These are phyloP conservation scores for Fomitopsis schrenkii DNA, from an alignment of 1,284 basidiomycete genomes.

Conservation along the genomic window DNA sequence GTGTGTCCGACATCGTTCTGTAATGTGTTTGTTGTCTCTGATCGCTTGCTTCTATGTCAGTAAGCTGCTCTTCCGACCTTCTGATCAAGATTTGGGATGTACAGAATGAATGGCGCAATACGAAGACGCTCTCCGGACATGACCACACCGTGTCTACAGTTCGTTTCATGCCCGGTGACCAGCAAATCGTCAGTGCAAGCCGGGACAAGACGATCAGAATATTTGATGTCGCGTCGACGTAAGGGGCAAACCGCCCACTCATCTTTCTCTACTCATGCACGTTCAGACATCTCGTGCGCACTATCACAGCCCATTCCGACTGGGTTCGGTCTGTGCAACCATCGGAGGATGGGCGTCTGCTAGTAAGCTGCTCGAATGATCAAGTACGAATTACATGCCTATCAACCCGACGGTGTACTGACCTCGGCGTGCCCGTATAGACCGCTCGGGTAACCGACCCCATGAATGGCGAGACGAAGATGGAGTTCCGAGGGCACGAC, in stretches of 20 bases:
- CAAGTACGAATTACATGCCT: constrained; percentile 36
- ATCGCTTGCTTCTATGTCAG: constrained; percentile 28
- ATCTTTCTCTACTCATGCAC: neutral
- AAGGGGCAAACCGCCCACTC: constrained; percentile 15
- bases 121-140: constrained; percentile 70
- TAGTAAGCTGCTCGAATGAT: constrained; percentile 68
- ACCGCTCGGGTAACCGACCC: constrained; percentile 66
- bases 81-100: constrained; percentile 79
- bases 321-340: constrained; percentile 68
- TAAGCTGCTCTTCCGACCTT: constrained; percentile 73
- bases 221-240: constrained; percentile 73
- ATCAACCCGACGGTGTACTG: neutral
- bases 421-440: constrained; percentile 27
- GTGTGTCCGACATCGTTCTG: constrained; percentile 34
- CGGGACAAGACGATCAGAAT: constrained; percentile 70
- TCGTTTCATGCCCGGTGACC: constrained; percentile 70
- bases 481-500: constrained; percentile 71
- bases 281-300: constrained; percentile 53
- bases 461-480: constrained; percentile 57
- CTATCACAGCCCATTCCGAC: constrained; percentile 59
- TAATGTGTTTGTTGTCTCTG: too few species aligned
- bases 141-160: constrained; percentile 74
- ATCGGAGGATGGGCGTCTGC: constrained; percentile 53
- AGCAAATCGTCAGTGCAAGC: constrained; percentile 65
- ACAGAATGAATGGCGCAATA: constrained; percentile 70